Evolutionary conservation across 768 basidiomycete genomes (phyloP).

Genomic region (Pulveroboletus sp.): DNA sequence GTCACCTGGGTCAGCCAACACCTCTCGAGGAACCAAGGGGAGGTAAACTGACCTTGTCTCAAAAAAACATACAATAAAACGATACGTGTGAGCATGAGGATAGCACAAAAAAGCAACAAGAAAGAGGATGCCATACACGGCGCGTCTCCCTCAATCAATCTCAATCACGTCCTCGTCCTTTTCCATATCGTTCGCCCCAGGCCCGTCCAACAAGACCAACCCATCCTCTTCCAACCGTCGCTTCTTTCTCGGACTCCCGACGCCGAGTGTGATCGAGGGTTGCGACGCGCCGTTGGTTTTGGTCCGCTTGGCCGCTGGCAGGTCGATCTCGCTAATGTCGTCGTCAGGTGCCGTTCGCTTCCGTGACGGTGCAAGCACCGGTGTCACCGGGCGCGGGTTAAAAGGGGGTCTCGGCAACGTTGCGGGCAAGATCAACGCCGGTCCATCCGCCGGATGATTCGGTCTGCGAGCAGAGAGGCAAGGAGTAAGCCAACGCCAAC

Average conservation of each 20-base stretch:
- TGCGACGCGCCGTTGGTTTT: slow-evolving; percentile 30
- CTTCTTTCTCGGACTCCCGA: slow-evolving; percentile 60
- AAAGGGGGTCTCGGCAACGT: slow-evolving; percentile 58
- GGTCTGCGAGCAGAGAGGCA: slow-evolving; percentile 37
- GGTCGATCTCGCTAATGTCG: slow-evolving; percentile 50
- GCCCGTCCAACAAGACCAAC: slow-evolving; percentile 63
- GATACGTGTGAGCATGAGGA: slow-evolving; percentile 2
- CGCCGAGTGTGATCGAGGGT: slow-evolving; percentile 13
- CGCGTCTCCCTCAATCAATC: slow-evolving; percentile 42
- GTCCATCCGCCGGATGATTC: slow-evolving; percentile 50
- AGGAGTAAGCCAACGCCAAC: not conserved
- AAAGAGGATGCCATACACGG: not conserved
- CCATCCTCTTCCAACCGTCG: slow-evolving; percentile 72
- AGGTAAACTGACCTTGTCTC: not conserved
- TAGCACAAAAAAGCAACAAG: not conserved
- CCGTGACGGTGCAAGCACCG: slow-evolving; percentile 40
- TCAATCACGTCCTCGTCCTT: slow-evolving; percentile 54
- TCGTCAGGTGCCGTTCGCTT: slow-evolving; percentile 58
- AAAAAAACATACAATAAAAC: not conserved
- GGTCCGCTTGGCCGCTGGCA: slow-evolving; percentile 54
- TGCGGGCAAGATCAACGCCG: slow-evolving; percentile 61
- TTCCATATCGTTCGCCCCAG: slow-evolving; percentile 51
- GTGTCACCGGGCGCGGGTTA: slow-evolving; percentile 38
- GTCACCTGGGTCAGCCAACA: too few relatives aligned
- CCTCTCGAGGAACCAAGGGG: not conserved